Evolutionary conservation across 1,284 basidiomycete species (phyloP).

Genomic region (Inonotus obliquus): DNA sequence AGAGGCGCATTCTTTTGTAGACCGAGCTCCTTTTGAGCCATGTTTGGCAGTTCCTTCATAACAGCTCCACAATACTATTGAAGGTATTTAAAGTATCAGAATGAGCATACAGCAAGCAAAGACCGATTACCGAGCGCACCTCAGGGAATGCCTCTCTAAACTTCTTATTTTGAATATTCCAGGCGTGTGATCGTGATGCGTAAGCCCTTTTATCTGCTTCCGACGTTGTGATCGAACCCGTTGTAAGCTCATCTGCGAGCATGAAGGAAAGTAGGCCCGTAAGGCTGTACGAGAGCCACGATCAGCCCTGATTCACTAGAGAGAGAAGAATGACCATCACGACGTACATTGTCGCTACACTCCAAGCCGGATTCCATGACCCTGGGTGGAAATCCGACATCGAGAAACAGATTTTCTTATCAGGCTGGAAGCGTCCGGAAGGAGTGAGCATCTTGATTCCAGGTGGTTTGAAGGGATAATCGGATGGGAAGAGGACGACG

Average conservation of each 20-base stretch:
- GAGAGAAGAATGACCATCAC: conserved; percentile 9
- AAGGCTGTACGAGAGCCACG: conserved; percentile 46
- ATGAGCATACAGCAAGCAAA: conserved; percentile 5
- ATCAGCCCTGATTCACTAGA: not conserved
- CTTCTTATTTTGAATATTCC: conserved; percentile 76
- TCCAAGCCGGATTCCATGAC: conserved; percentile 91
- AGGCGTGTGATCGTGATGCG: conserved; percentile 77
- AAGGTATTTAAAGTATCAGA: not conserved
- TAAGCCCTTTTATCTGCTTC: conserved; percentile 75
- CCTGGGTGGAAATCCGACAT: conserved; percentile 95
- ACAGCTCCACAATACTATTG: conserved; percentile 62
- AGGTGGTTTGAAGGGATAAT: conserved; percentile 93
- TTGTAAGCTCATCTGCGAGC: conserved; percentile 96
- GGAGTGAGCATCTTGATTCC: conserved; percentile 98
- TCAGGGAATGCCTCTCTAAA: conserved; percentile 86
- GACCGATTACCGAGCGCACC: conserved; percentile 43
- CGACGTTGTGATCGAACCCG: conserved; percentile 83
- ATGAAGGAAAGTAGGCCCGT: conserved; percentile 96
- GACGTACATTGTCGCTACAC: conserved; percentile 84
- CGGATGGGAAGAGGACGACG: conserved; percentile 83
- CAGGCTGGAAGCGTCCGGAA: conserved; percentile 88
- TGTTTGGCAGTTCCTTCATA: conserved; percentile 78
- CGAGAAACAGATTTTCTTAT: conserved; percentile 94
- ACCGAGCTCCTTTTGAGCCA: conserved; percentile 74
- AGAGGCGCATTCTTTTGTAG: conserved; percentile 28